These are phyloP conservation scores for Skeletonema menzelii DNA, from an alignment of 108 stramenopile genomes.

Conservation along the genomic window DNA sequence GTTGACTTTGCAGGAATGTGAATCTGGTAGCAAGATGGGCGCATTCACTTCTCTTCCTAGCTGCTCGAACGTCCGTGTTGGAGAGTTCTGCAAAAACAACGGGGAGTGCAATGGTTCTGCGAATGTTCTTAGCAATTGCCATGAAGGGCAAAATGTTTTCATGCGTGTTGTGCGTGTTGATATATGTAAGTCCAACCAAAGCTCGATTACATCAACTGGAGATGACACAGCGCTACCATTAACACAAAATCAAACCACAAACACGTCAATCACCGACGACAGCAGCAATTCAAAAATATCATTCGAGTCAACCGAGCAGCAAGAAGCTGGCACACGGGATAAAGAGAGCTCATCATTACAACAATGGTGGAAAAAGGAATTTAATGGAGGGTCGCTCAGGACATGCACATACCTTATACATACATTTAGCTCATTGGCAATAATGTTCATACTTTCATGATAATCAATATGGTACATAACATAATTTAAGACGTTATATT, in stretches of 20 bases:
- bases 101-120: slow-evolving; percentile 24
- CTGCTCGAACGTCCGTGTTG: slow-evolving; percentile 20
- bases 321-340: not conserved
- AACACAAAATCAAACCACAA: not conserved
- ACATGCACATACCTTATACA: too few species aligned
- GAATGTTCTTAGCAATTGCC: slow-evolving; percentile 7
- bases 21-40: not conserved
- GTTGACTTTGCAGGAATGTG: slow-evolving; percentile 18
- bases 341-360: too few species aligned
- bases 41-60: slow-evolving; percentile 5
- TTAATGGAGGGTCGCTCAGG: too few species aligned
- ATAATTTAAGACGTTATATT: too few species aligned
- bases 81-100: slow-evolving; percentile 25
- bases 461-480: too few species aligned
- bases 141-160: slow-evolving; percentile 14
- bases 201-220: not conserved
- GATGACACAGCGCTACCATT: not conserved
- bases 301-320: not conserved
- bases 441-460: too few species aligned
- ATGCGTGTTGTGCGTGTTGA: slow-evolving; percentile 10
- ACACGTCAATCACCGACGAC: not conserved
- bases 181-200: not conserved
- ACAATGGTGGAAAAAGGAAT: too few species aligned
- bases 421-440: too few species aligned
- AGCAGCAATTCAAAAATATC: not conserved